Base-by-base conservation (phyloP, 805 yeast genomes). In the Wickerhamiella shivajii region DNA sequence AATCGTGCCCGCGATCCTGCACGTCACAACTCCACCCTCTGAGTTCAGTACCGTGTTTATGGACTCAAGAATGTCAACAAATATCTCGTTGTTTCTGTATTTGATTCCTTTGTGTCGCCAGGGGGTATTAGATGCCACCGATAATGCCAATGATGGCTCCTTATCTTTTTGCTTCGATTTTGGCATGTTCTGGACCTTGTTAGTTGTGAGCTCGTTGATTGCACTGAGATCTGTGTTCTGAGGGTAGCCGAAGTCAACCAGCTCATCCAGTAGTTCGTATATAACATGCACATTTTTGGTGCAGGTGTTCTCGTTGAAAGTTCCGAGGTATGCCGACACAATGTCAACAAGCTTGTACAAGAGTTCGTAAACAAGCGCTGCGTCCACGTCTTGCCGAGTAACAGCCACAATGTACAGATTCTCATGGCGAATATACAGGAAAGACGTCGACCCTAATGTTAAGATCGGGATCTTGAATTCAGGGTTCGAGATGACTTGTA, bases 381-480 rank as follows among this genome's bases (percentile, higher is more conserved):
- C 84, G 51, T 87, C 95, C 23, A 76, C 80, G 50, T 87, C 90
- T 27, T 83, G 75, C 41, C 96, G 67, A 1, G 92, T 71, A n/a
- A 85, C 84, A 0, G 85, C 93, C 8, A 85, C 93, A 6, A 83
- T 46, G 77, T 92, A 90, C 11, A 87, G 45, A 32, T 65, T 60
- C 10, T 64, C 61, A 38, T 62, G 60, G 42, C 69, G 70, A 30
- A 80, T 74, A 49, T 83, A 85, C 34, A 83, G 65, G 50, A 87
- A 90, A 0, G 94, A 77, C 0, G 97, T 90, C 0, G 93, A 80
- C 1, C 97, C 97, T 27, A 90, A 57, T 0, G 97, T 90, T 27
- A 87, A 58, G 1, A 78, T 64, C 0, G 90, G 87, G 0, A 81
- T 68, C 41, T 74, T 59, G n/a, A 63, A 58, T 15, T 67, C 74